Base-by-base conservation (phyloP, 2,329 filamentous ascomycete species). In the Huntiella decipiens region DNA sequence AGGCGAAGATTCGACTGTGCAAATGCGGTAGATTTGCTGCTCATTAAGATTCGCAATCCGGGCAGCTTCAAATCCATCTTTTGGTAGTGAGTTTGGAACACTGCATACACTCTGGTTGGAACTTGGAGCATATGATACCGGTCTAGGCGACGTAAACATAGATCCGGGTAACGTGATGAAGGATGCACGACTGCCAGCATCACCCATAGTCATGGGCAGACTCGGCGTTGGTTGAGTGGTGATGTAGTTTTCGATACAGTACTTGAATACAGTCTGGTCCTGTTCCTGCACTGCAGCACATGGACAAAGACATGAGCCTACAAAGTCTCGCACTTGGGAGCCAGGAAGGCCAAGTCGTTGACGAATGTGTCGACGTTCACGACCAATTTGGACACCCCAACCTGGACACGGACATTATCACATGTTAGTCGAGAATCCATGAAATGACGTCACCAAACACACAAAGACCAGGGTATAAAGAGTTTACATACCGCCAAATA, bases 81-180 rank as follows among this genome's bases (percentile, higher is more conserved):
- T n/a, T 28, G 42, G 19, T 33, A 17, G 2, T 38, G 43, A 38
- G 15, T 10, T 45, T 28, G 19, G 12, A 31, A 13, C 7, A 10
- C n/a, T 45, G 43, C 17, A 19, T 32, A 16, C 17, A 39, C 35
- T 15, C 35, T 31, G 6, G 8, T 15, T 40, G 17, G 38, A n/a
- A n/a, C 12, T 40, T 13, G 16, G 35, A 17, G 13, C 16, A 17
- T 28, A 28, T 28, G 22, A 28, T 10, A 28, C 22, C 22, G 22
- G 22, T n/a, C 34, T 17, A 5, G 47, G 47, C 6, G 43, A 46
- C 1, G 34, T 31, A 43, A 46, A 49, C 35, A 49, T 46, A 6
- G 47, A 37, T 3, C 41, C 39, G 13, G 43, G 47, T n/a, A 49
- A 39, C n/a, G 47, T 49, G 17, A 49, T 49, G n/a, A 49, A 46